Evolutionary conservation across 148 eudicot genomes (phyloP).

Genomic region (Persicaria tinctoria): DNA sequence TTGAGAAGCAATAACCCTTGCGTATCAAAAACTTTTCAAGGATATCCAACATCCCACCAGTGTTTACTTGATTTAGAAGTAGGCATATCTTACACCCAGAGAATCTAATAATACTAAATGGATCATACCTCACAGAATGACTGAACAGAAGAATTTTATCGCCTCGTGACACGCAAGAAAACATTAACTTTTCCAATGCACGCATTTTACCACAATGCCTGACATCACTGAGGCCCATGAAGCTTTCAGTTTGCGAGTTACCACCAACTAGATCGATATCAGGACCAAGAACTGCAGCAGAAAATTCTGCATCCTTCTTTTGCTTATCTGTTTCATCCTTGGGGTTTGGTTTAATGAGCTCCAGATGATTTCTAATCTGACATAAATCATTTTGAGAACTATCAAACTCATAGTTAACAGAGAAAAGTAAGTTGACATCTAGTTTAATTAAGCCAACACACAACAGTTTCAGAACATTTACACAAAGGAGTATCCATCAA

Average conservation of each 20-base stretch:
- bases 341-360: slow-evolving; percentile 93
- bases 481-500: not conserved
- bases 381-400: not conserved
- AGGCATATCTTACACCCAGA: not conserved
- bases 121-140: slow-evolving; percentile 77
- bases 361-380: slow-evolving; percentile 95
- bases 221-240: slow-evolving; percentile 88
- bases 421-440: not conserved
- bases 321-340: slow-evolving; percentile 79
- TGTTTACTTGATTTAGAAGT: not conserved
- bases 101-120: not conserved
- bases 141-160: slow-evolving; percentile 95
- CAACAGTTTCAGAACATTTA: not conserved
- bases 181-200: slow-evolving; percentile 71
- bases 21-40: slow-evolving; percentile 86
- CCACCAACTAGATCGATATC: slow-evolving; percentile 86
- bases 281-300: slow-evolving; percentile 66
- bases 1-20: slow-evolving; percentile 80
- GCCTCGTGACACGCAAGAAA: slow-evolving; percentile 66
- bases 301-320: slow-evolving; percentile 78
- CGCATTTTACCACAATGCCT: slow-evolving; percentile 97
- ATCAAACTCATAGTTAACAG: not conserved
- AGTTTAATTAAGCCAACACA: not conserved
- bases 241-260: slow-evolving; percentile 49
- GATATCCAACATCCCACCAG: slow-evolving; percentile 83